Percentiles rank a stretch among this genome's conserved stretches.
These are phyloP conservation scores for Pseudogymnoascus sp. DNA, from an alignment of 2,329 filamentous ascomycete genomes.

Conservation along the genomic window DNA sequence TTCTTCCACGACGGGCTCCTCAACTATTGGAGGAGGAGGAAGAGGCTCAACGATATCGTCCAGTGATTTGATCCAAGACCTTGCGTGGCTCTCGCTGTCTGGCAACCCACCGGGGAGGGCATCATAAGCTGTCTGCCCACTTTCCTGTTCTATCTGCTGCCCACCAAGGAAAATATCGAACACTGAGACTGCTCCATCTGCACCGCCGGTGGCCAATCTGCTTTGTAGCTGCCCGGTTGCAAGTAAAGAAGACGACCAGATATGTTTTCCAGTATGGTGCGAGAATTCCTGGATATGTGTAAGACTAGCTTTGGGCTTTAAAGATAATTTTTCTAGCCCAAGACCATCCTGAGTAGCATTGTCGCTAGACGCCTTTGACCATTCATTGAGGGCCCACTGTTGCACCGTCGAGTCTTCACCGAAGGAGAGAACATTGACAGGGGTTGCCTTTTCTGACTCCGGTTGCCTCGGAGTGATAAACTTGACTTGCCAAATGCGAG, in stretches of 20 bases:
- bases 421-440: constrained; percentile 60
- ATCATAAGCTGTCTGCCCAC: background rate
- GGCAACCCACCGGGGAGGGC: background rate
- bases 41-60: constrained; percentile 3
- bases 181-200: constrained; percentile 62
- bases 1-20: background rate
- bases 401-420: constrained; percentile 78
- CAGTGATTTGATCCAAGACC: background rate
- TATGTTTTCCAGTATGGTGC: constrained; percentile 77
- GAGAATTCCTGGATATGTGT: constrained; percentile 47
- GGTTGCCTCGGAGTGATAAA: constrained; percentile 41
- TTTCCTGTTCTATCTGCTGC: background rate
- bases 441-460: constrained; percentile 11
- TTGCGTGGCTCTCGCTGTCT: background rate
- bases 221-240: background rate
- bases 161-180: constrained; percentile 13
- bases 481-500: constrained; percentile 80
- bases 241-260: constrained; percentile 66
- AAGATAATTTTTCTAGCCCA: background rate
- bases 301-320: constrained; percentile 29
- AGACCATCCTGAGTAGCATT: background rate
- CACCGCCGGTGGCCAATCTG: constrained; percentile 62
- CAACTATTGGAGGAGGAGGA: background rate
- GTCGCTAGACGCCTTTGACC: background rate
- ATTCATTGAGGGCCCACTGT: constrained; percentile 45